Evolutionary conservation across 768 basidiomycete genomes (phyloP), one percentile per base, ranked within the genome.

Genomic region (Scleroderma citrinum): DNA sequence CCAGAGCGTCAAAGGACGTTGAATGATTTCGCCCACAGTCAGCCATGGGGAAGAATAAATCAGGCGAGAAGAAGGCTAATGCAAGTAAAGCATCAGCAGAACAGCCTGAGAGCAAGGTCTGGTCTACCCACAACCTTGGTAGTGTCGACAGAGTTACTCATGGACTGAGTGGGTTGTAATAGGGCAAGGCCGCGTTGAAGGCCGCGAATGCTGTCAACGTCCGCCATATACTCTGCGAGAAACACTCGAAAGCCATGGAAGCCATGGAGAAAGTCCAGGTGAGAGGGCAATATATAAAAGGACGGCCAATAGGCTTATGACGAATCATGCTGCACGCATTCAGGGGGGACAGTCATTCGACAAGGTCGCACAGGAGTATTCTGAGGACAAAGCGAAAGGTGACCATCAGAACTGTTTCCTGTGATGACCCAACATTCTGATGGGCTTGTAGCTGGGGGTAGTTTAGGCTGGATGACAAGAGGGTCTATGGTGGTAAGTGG

Each of bases 301-400:
- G 37, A 47, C 31, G 16, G 32, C 21, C n/a, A 23, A 34, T 16
- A 12, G 20, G 24, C 19, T 44, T 42, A 31, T 38, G 20, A 23
- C 10, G n/a, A n/a, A n/a, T n/a, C 43, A 2, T 31, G 37, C 45
- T 19, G 51, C 24, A 13, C 21, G 34, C 41, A 35, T 23, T 48
- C 77, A 80, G 86, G 83, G 80, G 52, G 90, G 90, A 20, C 79
- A 86, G 58, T 69, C 86, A 11, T 92, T 92, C 62, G 86, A 91
- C 68, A 92, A 90, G 65, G 86, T 91, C 30, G 90, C 90, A 5
- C 84, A 90, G 60, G 90, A 91, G 59, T 92, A 88, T 56, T 92
- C 91, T 1, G 89, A 91, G 65, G 90, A 92, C 69, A 92, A 92
- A 62, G 90, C 90, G 6, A 92, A 91, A 76, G 78, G 89, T 85